Evolutionary conservation across 139 green algal genomes (phyloP), one percentile per base, ranked within the genome.

Genomic region (Chlorella sp.): DNA sequence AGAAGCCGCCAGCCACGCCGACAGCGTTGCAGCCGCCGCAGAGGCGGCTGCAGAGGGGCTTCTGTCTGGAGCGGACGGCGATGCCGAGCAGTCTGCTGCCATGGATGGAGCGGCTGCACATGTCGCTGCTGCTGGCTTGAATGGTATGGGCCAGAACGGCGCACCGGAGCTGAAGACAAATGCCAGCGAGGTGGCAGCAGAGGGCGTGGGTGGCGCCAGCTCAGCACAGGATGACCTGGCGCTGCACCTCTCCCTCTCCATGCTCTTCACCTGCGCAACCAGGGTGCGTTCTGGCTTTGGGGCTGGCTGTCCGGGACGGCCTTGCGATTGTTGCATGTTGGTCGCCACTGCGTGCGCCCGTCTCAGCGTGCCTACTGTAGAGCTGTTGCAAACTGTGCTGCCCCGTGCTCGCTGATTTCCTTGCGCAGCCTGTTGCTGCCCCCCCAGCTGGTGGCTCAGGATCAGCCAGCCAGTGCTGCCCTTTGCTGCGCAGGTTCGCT

Each of bases 231-330:
- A 69, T 26, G 68, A 57, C 55, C 55, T 81, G 74, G 74, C 74
- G 32, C 74, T 81, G 74, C 74, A 81, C 74, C 74, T 81, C 23
- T 51, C 74, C 32, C 55, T 81, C 74, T 81, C 74, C 74, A 81
- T 69, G 74, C 74, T 81, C 41, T 81, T 81, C 55, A 69, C 74
- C 51, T 81, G 74, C 55, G 68, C 55, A 57, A 36, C 74, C 32
- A 34, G 32, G 74, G 74, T 81, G 55, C 7, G 74, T 6, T 18
- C n/a, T 57, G n/a, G 73, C 39, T 21, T 3, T 7, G 7, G 44
- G 7, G 44, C 44, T 7, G 7, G 7, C 11, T 11, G 44, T 11
- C 44, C n/a, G n/a, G n/a, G n/a, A n/a, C n/a, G n/a, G n/a, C n/a
- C n/a, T n/a, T n/a, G n/a, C n/a, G n/a, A n/a, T n/a, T n/a, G n/a